phyloP scores from a whole-genome alignment of 768 basidiomycete species.

The Mycena albidolilacea region DNA sequence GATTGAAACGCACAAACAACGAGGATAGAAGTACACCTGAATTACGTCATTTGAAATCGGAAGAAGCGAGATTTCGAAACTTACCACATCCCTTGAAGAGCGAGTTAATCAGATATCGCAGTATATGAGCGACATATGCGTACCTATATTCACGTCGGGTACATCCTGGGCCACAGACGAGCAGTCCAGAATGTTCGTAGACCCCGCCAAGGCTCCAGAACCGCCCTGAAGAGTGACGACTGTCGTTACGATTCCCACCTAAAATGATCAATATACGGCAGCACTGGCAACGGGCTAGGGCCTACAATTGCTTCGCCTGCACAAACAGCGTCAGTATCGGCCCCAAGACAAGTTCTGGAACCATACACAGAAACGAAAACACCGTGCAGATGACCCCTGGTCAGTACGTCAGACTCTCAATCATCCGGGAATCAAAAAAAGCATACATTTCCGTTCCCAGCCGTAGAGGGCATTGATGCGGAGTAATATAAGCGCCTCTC shows the following conservation, averaged over 20 bases:
- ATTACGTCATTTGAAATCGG: background rate
- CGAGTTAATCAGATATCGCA: background rate
- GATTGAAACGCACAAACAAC: conserved; percentile 1
- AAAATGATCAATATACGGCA: background rate
- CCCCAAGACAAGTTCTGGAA: background rate
- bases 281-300: background rate
- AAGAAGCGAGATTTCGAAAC: background rate
- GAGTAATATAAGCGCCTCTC: conserved; percentile 22
- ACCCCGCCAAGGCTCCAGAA: background rate
- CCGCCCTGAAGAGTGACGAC: background rate
- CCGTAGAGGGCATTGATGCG: conserved; percentile 27
- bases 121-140: background rate
- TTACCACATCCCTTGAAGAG: conserved; percentile 13
- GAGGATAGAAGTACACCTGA: conserved; percentile 18
- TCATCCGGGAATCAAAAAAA: background rate
- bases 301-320: background rate
- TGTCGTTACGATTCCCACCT: conserved; percentile 7
- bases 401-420: background rate
- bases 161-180: background rate
- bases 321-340: background rate
- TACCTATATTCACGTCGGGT: conserved; percentile 9
- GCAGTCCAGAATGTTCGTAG: background rate
- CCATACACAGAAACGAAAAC: background rate
- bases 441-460: conserved; percentile 22
- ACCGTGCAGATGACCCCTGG: background rate